These are phyloP conservation scores for Suillus ampliporus DNA, from an alignment of 768 basidiomycete genomes.

Conservation along the genomic window DNA sequence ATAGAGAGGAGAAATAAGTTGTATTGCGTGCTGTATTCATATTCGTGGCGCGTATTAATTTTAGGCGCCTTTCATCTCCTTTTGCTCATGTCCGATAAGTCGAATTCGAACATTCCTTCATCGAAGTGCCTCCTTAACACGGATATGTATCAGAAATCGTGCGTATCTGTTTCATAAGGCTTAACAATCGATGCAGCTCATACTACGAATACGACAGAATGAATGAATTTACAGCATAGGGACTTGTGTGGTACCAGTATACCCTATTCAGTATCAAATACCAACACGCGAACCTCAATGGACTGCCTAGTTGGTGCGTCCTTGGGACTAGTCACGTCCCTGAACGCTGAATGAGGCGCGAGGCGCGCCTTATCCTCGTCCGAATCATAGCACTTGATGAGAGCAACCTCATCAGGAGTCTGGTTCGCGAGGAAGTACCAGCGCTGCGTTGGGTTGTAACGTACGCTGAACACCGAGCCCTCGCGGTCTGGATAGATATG, in stretches of 20 bases:
- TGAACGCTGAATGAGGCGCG: constrained; percentile 50
- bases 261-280: constrained; percentile 46
- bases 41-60: neutral
- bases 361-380: constrained; percentile 44
- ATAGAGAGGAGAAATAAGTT: neutral
- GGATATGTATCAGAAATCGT: too few species aligned
- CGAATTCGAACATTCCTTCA: neutral
- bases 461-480: constrained; percentile 42
- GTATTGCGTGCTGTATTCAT: neutral
- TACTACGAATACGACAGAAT: neutral
- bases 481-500: constrained; percentile 42
- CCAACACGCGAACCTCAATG: constrained; percentile 49
- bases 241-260: too few species aligned
- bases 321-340: constrained; percentile 38
- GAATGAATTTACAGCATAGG: neutral
- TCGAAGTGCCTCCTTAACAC: too few species aligned
- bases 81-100: neutral
- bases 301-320: constrained; percentile 47
- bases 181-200: neutral
- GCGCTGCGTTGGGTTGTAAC: constrained; percentile 41
- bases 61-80: neutral
- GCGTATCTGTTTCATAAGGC: neutral
- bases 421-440: constrained; percentile 48
- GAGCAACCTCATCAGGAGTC: constrained; percentile 46
- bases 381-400: constrained; percentile 54